Evolutionary conservation across 805 yeast species (phyloP), one percentile per base, ranked within the genome.

Genomic region (Pichia deserticola): DNA sequence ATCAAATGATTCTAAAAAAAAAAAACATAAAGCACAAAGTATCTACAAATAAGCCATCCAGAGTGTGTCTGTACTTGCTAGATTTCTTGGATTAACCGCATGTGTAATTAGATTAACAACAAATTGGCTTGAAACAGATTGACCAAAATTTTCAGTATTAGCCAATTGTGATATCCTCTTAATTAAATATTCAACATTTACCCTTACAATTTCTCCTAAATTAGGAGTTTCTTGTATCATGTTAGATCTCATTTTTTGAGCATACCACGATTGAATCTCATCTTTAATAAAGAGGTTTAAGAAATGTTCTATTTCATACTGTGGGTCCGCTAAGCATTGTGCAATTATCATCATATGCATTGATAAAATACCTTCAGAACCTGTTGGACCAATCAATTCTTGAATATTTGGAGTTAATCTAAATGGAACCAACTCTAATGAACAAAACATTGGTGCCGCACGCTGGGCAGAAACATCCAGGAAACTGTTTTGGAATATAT

Each of bases 401-500:
- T 93, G 99, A 49, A 95, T 79, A 63, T 95, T 93, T 25, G 99
- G 99, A 6, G 99, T 92, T 61, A 93, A 75, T 62, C 99, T 77
- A 76, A 93, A 93, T 42, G 99, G 98, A 45, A 93, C 97, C 54
- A 89, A 81, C 63, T 93, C 99, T 13, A 89, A 80, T 57, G 90
- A 89, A 63, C 84, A 84, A 74, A 92, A 90, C 29, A 92, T 74
- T 29, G 99, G 99, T 0, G 85, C 78, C 3, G 80, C 78, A 52
- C 81, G 74, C 44, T 75, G 78, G 44, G 66, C 72, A 7, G 76
- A 70, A 5, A 73, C 74, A 56, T 74, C 79, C 52, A 75, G 61
- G 7, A 74, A 64, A 38, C 77, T 75, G 58, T 67, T 72, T 58
- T 68, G 71, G 55, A 64, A 67, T 8, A 70, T 69, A 46, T 63